Evolutionary conservation across 805 yeast genomes (phyloP).

Genomic region (Lachancea mirantina): DNA sequence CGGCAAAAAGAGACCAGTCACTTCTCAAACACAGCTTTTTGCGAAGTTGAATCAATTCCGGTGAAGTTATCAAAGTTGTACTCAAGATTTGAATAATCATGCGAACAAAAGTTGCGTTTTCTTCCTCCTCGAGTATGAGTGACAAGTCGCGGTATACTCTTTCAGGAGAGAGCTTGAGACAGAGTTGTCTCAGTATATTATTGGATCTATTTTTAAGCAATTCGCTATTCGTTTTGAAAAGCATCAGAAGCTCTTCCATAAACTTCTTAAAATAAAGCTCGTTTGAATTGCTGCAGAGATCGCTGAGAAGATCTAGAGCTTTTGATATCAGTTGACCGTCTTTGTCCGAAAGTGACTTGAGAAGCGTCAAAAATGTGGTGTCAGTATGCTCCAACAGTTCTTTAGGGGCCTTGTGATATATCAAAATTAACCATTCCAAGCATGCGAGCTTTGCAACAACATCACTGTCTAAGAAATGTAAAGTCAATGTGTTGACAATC

Average conservation of each 20-base stretch:
- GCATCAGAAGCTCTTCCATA: constrained; percentile 58
- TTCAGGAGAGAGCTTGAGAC: constrained; percentile 74
- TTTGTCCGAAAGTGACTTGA: constrained; percentile 62
- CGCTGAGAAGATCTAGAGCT: constrained; percentile 24
- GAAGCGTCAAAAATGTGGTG: constrained; percentile 65
- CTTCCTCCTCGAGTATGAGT: constrained; percentile 54
- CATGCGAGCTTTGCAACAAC: constrained; percentile 79
- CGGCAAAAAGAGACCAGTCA: constrained; percentile 64
- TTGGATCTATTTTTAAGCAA: constrained; percentile 69
- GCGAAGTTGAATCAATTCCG: constrained; percentile 67
- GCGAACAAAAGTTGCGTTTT: constrained; percentile 62
- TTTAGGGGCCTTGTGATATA: constrained; percentile 63
- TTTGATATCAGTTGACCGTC: constrained; percentile 26
- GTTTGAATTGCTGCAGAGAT: constrained; percentile 35
- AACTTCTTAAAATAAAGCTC: constrained; percentile 72
- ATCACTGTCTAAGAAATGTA: constrained; percentile 66
- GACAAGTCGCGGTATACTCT: constrained; percentile 77
- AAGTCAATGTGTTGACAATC: constrained; percentile 62
- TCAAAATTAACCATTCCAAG: constrained; percentile 81
- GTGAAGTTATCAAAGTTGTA: constrained; percentile 78
- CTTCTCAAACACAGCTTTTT: constrained; percentile 60
- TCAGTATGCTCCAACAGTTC: constrained; percentile 49
- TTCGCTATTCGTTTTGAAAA: constrained; percentile 64
- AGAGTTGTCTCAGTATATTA: constrained; percentile 74
- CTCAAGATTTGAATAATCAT: constrained; percentile 81